Conservation (phyloP, 2,329 filamentous ascomycete species). For the Beauveria asiatica region DNA sequence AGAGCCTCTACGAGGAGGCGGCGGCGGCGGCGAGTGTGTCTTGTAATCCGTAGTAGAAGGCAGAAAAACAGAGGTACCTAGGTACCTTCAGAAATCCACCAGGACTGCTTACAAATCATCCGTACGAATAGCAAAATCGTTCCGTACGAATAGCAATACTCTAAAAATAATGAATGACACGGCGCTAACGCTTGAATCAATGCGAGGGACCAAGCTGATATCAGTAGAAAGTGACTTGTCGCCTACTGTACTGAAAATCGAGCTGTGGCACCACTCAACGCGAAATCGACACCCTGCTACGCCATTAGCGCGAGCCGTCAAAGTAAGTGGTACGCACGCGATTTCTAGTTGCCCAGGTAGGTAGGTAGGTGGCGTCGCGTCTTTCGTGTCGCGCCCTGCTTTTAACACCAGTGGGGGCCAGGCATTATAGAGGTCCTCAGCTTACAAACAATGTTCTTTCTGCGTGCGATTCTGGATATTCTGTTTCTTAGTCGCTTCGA, state of each 20-base stretch:
- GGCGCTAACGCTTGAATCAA: not conserved
- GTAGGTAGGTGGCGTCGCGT: conserved; percentile 5
- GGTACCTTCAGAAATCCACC: no score
- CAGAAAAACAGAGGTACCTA: no score
- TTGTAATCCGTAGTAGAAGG: no score
- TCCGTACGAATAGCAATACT: no score
- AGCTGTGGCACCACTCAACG: conserved; percentile 1
- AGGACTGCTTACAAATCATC: no score
- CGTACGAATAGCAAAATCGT: no score
- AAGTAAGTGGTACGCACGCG: conserved; percentile 9
- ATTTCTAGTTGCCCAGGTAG: not conserved
- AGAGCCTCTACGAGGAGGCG: no score
- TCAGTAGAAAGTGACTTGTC: not conserved
- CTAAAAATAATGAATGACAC: not conserved
- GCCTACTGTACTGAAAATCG: not conserved
- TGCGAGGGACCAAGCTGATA: not conserved
- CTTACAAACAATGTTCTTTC: conserved; percentile 1
- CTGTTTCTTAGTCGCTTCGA: not conserved
- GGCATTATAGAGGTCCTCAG: not conserved
- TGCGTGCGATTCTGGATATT: not conserved
- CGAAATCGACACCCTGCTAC: not conserved
- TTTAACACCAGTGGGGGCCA: not conserved
- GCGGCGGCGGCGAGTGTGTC: no score
- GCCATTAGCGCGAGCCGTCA: not conserved
- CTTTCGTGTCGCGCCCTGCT: conserved; percentile 2